phyloP scores from a whole-genome alignment of 2,329 filamentous ascomycete genomes.

The Claviceps fusiformis region DNA sequence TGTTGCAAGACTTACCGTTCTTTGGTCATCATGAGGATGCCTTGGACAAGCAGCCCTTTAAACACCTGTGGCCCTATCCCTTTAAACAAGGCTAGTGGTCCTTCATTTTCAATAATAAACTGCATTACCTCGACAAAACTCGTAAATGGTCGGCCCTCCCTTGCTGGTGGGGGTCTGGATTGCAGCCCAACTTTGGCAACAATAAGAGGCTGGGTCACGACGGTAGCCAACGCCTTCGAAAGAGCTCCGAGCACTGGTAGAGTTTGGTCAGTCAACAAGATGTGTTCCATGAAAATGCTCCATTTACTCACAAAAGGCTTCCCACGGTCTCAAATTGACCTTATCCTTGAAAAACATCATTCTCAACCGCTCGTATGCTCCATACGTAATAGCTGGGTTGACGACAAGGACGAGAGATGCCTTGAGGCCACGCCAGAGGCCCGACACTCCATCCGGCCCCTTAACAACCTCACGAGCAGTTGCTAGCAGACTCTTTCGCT shows the following conservation, averaged over 20 bases:
- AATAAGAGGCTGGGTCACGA: slow-evolving; percentile 87
- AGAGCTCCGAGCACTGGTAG: slow-evolving; percentile 69
- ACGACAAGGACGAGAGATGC: slow-evolving; percentile 90
- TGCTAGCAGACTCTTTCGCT: slow-evolving; percentile 74
- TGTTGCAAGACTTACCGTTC: slow-evolving; percentile 50
- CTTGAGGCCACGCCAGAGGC: slow-evolving; percentile 90
- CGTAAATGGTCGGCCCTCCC: slow-evolving; percentile 84
- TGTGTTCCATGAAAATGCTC: background rate
- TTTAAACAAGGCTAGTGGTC: slow-evolving; percentile 76
- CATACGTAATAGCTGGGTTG: slow-evolving; percentile 95
- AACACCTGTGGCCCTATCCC: slow-evolving; percentile 87
- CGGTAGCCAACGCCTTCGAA: slow-evolving; percentile 84
- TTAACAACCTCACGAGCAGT: slow-evolving; percentile 82
- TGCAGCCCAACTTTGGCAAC: slow-evolving; percentile 96
- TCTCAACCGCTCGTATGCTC: slow-evolving; percentile 83
- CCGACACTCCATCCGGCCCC: slow-evolving; percentile 77
- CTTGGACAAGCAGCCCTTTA: slow-evolving; percentile 88
- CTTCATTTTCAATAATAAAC: slow-evolving; percentile 86
- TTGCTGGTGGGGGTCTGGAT: slow-evolving; percentile 72
- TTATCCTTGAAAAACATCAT: slow-evolving; percentile 66
- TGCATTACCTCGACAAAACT: slow-evolving; percentile 88
- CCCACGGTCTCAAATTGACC: slow-evolving; percentile 60
- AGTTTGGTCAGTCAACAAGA: background rate
- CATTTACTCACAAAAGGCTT: slow-evolving; percentile 70
- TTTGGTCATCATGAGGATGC: slow-evolving; percentile 98